Conservation (phyloP, 257 asterid genomes). For the Solanum chaucha region DNA sequence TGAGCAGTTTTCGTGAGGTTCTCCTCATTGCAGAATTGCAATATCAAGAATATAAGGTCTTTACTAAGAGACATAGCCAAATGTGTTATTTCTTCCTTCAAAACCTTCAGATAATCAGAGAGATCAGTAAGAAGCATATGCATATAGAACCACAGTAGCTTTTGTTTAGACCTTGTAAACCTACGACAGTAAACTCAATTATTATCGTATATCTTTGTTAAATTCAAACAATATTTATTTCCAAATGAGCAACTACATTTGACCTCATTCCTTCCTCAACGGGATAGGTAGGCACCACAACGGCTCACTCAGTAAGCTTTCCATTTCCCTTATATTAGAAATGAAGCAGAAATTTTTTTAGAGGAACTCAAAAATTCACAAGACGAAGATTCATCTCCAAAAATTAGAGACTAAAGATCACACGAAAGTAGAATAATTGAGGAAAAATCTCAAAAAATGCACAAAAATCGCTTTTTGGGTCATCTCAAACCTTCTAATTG, state of each 20-base stretch:
- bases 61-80: slow-evolving; percentile 30
- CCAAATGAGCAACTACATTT: not conserved
- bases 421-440: not conserved
- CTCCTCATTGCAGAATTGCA: slow-evolving; percentile 66
- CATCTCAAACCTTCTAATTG: not conserved
- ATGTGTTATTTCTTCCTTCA: not conserved
- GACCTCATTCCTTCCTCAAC: not conserved
- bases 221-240: not conserved
- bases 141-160: not conserved
- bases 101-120: not conserved
- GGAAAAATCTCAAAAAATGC: not conserved
- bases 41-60: slow-evolving; percentile 58
- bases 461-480: not conserved
- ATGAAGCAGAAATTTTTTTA: not conserved
- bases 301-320: not conserved
- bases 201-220: not conserved
- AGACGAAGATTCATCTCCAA: not conserved
- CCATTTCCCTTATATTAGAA: not conserved
- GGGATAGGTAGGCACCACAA: not conserved
- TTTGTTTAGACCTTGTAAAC: not conserved
- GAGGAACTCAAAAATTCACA: not conserved
- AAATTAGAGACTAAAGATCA: no score
- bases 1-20: slow-evolving; percentile 56
- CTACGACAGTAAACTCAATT: not conserved
- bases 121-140: not conserved